These are phyloP conservation scores for Holtermannia corniformis DNA, from an alignment of 768 basidiomycete species.

Conservation along the genomic window DNA sequence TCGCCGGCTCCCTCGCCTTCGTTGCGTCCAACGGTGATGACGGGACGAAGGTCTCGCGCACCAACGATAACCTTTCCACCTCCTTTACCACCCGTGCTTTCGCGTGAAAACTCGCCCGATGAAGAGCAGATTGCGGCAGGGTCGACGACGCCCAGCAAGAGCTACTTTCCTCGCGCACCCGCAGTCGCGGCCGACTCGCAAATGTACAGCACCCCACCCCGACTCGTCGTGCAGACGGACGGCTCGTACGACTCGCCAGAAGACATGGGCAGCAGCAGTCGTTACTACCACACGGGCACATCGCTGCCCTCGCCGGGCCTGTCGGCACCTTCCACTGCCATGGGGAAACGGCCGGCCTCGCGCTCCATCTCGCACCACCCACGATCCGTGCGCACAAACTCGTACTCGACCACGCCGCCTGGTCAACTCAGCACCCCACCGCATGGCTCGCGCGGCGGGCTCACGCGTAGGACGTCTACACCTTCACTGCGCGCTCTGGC, in stretches of 20 bases:
- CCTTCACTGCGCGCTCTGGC: conserved; percentile 8
- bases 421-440: conserved; percentile 2
- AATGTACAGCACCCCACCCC: not conserved
- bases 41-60: conserved; percentile 14
- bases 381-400: not conserved
- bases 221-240: not conserved
- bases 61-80: conserved; percentile 18
- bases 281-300: not conserved
- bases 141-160: too few species aligned
- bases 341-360: not conserved
- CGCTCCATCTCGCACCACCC: not conserved
- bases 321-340: not conserved
- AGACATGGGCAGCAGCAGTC: conserved; percentile 7
- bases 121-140: conserved; percentile 6
- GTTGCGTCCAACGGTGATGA: not conserved
- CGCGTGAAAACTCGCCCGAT: conserved; percentile 29
- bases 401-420: not conserved
- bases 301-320: not conserved
- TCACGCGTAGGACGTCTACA: conserved; percentile 17
- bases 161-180: not conserved
- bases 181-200: not conserved
- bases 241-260: not conserved
- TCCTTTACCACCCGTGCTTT: conserved; percentile 27
- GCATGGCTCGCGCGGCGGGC: not conserved
- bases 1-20: not conserved